Evolutionary conservation across 2,329 filamentous ascomycete genomes (phyloP).

Genomic region (Ceratocystis lukuohia): DNA sequence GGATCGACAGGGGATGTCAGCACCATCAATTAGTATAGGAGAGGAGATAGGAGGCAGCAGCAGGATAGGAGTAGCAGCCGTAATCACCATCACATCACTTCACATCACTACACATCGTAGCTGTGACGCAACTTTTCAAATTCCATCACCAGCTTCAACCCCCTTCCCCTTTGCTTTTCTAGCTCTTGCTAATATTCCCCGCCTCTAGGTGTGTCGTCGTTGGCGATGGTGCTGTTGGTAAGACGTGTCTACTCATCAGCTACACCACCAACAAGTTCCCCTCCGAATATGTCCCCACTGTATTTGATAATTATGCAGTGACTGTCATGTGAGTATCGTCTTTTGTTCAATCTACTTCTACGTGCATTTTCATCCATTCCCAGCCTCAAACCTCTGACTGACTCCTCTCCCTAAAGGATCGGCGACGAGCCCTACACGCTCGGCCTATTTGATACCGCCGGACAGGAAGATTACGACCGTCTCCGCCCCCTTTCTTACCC

Average conservation of each 20-base stretch:
- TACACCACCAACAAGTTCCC: conserved; percentile 99
- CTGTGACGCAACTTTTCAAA: too few relatives aligned
- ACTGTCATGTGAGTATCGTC: conserved; percentile 80
- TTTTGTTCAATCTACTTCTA: conserved; percentile 17
- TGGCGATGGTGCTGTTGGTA: conserved; percentile 97
- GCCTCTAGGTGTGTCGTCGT: conserved; percentile 81
- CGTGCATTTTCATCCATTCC: conserved; percentile 12
- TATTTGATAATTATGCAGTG: conserved; percentile 99
- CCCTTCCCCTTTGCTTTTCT: not conserved
- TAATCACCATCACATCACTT: not conserved
- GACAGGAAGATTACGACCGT: conserved; percentile 98
- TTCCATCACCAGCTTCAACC: not conserved
- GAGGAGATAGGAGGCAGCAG: not conserved
- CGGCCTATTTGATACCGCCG: conserved; percentile 93
- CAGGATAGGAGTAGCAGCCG: not conserved
- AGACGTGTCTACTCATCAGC: conserved; percentile 96
- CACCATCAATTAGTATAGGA: not conserved
- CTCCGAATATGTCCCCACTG: conserved; percentile 97
- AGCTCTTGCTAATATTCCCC: conserved; percentile 4
- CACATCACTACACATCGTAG: not conserved
- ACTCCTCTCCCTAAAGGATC: conserved; percentile 53
- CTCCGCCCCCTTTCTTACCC: conserved; percentile 93
- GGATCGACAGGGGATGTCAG: not conserved
- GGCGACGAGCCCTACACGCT: conserved; percentile 97
- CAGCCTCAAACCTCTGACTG: not conserved